Evolutionary conservation across 2,329 filamentous ascomycete genomes (phyloP).

Genomic region (Paracamarosporium sp.): DNA sequence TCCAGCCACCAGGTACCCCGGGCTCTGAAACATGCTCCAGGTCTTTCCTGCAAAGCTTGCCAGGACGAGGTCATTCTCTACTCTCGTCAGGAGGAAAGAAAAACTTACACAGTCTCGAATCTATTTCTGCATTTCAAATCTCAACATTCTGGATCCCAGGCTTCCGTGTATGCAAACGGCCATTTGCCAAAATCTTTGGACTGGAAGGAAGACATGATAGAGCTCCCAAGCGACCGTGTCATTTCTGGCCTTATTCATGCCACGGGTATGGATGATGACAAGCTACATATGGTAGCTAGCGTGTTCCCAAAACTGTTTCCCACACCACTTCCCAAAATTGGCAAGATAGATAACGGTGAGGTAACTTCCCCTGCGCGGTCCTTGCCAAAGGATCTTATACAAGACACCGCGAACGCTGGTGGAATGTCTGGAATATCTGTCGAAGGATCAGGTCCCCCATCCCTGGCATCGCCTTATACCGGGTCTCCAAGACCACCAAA

Average conservation of each 20-base stretch:
- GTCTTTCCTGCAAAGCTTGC: conserved; percentile 53
- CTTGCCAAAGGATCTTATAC: conserved; percentile 37
- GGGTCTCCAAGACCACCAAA: conserved; percentile 43
- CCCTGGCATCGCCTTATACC: conserved; percentile 26
- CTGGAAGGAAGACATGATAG: conserved; percentile 68
- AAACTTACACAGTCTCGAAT: conserved; percentile 57
- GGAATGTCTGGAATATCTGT: conserved; percentile 24
- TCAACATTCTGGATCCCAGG: conserved; percentile 54
- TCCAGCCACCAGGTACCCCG: conserved; percentile 50
- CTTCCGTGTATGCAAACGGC: conserved; percentile 29
- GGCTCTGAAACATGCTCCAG: conserved; percentile 52
- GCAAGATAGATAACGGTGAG: conserved; percentile 40
- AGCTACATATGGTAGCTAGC: conserved; percentile 59
- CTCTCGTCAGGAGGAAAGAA: conserved; percentile 44
- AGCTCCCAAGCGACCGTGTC: conserved; percentile 60
- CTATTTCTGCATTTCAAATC: conserved; percentile 67
- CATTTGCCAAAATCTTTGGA: conserved; percentile 46
- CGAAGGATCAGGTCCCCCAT: conserved; percentile 29
- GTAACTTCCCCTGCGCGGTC: conserved; percentile 35
- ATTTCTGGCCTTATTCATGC: conserved; percentile 58
- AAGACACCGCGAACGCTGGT: conserved; percentile 24
- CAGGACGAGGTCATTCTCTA: conserved; percentile 36
- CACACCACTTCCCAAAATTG: conserved; percentile 51
- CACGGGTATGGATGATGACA: conserved; percentile 64
- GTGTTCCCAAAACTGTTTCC: conserved; percentile 57